Evolutionary conservation across 148 eudicot genomes (phyloP).

Genomic region (Heliamphora exappendiculata): DNA sequence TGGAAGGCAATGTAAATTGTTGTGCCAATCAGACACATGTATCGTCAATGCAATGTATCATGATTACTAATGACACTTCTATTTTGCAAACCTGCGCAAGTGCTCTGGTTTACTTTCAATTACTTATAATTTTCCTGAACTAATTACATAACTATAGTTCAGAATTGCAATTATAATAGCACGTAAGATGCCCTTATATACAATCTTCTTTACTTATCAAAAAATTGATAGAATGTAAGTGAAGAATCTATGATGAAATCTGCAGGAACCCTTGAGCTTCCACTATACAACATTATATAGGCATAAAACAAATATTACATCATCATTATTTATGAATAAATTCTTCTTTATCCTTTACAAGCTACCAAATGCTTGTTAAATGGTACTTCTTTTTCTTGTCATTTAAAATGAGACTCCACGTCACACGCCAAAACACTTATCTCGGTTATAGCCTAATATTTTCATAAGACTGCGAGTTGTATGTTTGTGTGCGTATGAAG

Average conservation of each 20-base stretch:
- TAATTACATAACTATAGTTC: not conserved
- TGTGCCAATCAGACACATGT: not conserved
- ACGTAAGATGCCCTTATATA: not conserved
- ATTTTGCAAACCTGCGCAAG: not conserved
- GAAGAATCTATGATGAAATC: not conserved
- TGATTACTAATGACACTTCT: not conserved
- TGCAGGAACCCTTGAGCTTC: not conserved
- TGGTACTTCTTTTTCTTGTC: not conserved
- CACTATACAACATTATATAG: not conserved
- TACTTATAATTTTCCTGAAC: not conserved
- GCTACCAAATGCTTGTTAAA: not conserved
- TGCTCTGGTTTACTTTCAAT: not conserved
- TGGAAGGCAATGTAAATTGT: not conserved
- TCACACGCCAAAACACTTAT: no score
- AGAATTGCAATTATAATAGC: not conserved
- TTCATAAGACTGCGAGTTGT: no score
- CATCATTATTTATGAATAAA: not conserved
- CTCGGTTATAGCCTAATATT: no score
- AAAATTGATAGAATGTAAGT: not conserved
- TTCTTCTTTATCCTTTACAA: not conserved
- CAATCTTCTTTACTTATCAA: no score
- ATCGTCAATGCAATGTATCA: not conserved
- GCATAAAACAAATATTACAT: not conserved
- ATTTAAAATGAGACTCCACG: not conserved
- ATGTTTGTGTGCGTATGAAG: no score